phyloP scores from a whole-genome alignment of 345 rosid species.

The Pistacia vera region DNA sequence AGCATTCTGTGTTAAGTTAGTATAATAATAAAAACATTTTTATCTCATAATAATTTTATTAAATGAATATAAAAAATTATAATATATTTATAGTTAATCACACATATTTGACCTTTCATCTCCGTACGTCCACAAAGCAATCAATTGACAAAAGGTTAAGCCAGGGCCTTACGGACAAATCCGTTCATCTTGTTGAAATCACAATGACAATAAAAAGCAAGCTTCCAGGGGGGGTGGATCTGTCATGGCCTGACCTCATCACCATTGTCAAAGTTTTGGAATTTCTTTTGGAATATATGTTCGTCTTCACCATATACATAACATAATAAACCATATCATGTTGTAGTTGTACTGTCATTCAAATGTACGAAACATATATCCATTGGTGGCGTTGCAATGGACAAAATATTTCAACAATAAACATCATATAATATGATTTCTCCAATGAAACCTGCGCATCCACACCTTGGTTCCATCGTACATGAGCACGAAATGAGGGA shows the following conservation, averaged over 20 bases:
- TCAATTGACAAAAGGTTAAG: no score
- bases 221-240: neutral
- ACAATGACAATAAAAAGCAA: neutral
- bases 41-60: no score
- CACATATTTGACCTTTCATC: no score
- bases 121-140: no score
- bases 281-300: neutral
- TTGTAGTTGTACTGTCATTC: no score
- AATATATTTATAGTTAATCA: no score
- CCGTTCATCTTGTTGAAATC: neutral
- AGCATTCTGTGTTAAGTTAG: no score
- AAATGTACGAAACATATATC: neutral
- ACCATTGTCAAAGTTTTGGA: neutral
- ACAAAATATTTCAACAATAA: neutral
- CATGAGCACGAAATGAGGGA: neutral
- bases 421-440: neutral
- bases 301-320: no score
- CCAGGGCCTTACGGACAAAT: neutral
- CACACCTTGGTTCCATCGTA: neutral
- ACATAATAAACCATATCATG: no score
- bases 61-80: no score
- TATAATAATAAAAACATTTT: no score
- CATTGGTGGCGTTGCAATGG: neutral
- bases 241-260: no score
- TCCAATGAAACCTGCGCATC: neutral